These are phyloP conservation scores for Xylariaceae sp. DNA, from an alignment of 2,329 filamentous ascomycete genomes.

Conservation along the genomic window DNA sequence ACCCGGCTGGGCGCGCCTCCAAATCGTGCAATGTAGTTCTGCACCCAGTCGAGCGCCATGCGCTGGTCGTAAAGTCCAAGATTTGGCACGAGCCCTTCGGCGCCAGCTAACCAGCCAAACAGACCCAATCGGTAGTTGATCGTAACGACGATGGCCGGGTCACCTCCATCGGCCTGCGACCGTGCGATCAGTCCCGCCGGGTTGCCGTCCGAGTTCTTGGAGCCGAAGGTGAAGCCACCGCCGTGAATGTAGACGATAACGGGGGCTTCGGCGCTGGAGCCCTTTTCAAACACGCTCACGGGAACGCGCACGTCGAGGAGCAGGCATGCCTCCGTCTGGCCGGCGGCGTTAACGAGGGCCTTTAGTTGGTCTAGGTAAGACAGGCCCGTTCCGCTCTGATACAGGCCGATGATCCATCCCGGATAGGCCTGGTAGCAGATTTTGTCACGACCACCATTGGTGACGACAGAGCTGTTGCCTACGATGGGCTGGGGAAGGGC, in stretches of 20 bases:
- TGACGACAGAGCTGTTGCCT: conserved; percentile 21
- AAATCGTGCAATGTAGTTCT: conserved; percentile 41
- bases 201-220: conserved; percentile 14
- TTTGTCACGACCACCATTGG: conserved; percentile 9
- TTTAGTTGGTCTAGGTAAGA: conserved; percentile 7
- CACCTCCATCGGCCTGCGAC: conserved; percentile 6
- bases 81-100: conserved; percentile 32
- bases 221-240: conserved; percentile 21
- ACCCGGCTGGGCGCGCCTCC: conserved; percentile 31
- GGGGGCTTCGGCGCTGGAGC: conserved; percentile 9
- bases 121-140: conserved; percentile 23
- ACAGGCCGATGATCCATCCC: conserved; percentile 20
- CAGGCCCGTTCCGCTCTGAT: conserved; percentile 2
- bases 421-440: conserved; percentile 30
- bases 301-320: conserved; percentile 19
- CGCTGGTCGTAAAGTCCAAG: conserved; percentile 45
- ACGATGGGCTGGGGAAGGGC: conserved; percentile 23
- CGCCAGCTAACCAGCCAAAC: conserved; percentile 20
- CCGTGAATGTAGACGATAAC: conserved; percentile 25
- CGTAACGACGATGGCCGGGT: conserved; percentile 16
- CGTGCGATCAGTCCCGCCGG: conserved; percentile 16
- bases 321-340: conserved; percentile 22
- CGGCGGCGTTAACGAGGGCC: conserved; percentile 12
- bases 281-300: conserved; percentile 7
- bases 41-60: conserved; percentile 44